phyloP scores from a whole-genome alignment of 1,284 basidiomycete species.

The Pseudozyma flocculosa region DNA sequence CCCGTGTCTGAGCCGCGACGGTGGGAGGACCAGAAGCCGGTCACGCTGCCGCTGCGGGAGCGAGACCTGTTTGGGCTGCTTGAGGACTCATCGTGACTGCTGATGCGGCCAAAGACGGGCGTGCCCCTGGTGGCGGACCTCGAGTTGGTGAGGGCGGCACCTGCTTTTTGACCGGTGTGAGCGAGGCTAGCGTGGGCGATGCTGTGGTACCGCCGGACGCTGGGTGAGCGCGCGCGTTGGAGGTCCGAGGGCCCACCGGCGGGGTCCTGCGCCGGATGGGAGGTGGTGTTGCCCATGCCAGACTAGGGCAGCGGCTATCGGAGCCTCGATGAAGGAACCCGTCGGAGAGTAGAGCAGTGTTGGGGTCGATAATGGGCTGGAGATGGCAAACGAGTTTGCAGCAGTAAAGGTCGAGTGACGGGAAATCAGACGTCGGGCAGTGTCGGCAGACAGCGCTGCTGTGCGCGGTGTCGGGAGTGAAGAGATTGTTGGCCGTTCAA shows the following conservation, averaged over 20 bases:
- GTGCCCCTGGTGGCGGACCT: slow-evolving; percentile 10
- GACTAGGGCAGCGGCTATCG: too few species aligned
- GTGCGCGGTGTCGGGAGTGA: too few species aligned
- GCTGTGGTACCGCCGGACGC: background rate
- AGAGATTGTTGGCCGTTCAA: too few species aligned
- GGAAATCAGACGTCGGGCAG: too few species aligned
- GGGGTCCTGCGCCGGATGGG: too few species aligned
- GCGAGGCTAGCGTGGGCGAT: background rate
- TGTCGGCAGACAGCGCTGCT: too few species aligned
- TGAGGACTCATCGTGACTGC: slow-evolving; percentile 32
- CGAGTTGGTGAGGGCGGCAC: background rate
- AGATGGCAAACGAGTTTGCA: too few species aligned
- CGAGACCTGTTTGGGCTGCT: slow-evolving; percentile 15
- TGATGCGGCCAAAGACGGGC: slow-evolving; percentile 31
- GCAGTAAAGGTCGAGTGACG: too few species aligned
- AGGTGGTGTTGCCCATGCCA: too few species aligned
- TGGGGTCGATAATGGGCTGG: too few species aligned
- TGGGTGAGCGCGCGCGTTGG: background rate
- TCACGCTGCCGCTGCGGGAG: slow-evolving; percentile 29
- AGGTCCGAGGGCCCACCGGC: background rate
- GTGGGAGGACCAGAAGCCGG: slow-evolving; percentile 18
- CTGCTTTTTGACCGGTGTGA: background rate
- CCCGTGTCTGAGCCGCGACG: slow-evolving; percentile 20
- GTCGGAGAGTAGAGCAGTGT: too few species aligned
- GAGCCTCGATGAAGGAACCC: too few species aligned